Conservation (phyloP, 106 monocot genomes). For the Vanilla planifolia region DNA sequence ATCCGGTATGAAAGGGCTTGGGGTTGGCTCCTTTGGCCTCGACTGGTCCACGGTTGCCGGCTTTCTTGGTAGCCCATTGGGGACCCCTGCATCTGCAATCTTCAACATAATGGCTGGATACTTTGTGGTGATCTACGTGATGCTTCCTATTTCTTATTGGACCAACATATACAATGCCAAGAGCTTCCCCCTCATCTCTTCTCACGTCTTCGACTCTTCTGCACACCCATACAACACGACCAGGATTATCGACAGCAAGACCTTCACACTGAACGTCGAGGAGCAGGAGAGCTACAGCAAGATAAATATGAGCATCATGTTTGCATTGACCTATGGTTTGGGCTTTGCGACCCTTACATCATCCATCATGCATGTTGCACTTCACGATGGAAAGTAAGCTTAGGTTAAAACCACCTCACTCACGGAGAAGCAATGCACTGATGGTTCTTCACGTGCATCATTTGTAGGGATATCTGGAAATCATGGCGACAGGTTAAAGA, state of each 20-base stretch:
- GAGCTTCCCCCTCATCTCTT: conserved; percentile 34
- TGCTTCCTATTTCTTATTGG: conserved; percentile 43
- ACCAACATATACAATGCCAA: conserved; percentile 33
- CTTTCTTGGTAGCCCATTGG: conserved; percentile 32
- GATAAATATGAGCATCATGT: conserved; percentile 58
- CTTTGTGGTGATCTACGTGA: conserved; percentile 18
- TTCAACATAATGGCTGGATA: conserved; percentile 36
- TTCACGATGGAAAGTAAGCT: conserved; percentile 63
- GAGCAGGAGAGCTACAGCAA: conserved; percentile 28
- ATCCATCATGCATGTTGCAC: conserved; percentile 54
- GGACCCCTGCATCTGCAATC: conserved; percentile 27
- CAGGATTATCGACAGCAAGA: conserved; percentile 25
- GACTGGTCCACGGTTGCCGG: conserved; percentile 33
- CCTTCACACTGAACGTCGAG: conserved; percentile 20
- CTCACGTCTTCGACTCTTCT: conserved; percentile 14
- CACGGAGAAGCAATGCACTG: not conserved
- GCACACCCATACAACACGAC: conserved; percentile 30
- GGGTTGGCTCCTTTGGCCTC: conserved; percentile 45
- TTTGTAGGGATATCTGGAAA: conserved; percentile 8
- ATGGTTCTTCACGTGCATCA: not conserved
- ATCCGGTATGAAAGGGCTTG: conserved; percentile 38
- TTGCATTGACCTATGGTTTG: conserved; percentile 45
- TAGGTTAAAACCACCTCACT: no score
- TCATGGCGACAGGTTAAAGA: conserved; percentile 14
- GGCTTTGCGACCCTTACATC: conserved; percentile 65